Percentiles rank a stretch among this genome's conserved stretches.
phyloP scores from a whole-genome alignment of 306 rosid species.

The Citrullus colocynthis region DNA sequence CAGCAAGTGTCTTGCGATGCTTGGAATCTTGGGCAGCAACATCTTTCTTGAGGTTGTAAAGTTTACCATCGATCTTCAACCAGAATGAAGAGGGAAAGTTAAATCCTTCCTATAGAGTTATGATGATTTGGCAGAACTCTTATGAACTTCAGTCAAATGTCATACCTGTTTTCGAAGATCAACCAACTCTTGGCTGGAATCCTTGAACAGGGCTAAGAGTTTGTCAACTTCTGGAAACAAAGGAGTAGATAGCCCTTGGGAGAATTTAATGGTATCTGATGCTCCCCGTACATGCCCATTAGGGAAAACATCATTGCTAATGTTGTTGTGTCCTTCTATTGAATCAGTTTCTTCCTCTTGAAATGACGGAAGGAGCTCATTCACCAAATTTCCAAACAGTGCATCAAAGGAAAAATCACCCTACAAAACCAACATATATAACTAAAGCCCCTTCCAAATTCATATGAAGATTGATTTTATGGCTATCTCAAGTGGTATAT shows the following conservation, averaged over 20 bases:
- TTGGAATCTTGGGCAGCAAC: constrained; percentile 81
- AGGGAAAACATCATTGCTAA: constrained; percentile 33
- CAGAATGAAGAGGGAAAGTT: background rate
- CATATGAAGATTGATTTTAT: background rate
- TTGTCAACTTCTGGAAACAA: constrained; percentile 85
- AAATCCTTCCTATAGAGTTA: background rate
- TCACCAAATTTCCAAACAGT: constrained; percentile 81
- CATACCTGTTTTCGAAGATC: constrained; percentile 88
- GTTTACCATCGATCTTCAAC: constrained; percentile 76
- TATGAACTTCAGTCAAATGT: background rate
- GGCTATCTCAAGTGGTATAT: background rate
- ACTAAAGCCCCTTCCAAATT: background rate
- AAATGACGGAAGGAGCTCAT: constrained; percentile 79
- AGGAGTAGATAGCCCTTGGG: constrained; percentile 43
- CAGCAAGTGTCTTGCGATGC: constrained; percentile 87
- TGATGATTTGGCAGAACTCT: background rate
- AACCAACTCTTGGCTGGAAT: constrained; percentile 79
- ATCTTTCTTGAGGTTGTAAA: constrained; percentile 72
- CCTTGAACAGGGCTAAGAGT: constrained; percentile 71
- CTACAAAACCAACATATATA: constrained; percentile 16
- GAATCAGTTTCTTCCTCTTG: constrained; percentile 60
- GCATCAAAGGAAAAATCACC: constrained; percentile 96
- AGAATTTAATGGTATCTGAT: constrained; percentile 39
- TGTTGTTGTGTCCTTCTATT: constrained; percentile 35
- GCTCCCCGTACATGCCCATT: constrained; percentile 51